phyloP scores from a whole-genome alignment of 2,329 filamentous ascomycete species.

The Trichophyton simii region DNA sequence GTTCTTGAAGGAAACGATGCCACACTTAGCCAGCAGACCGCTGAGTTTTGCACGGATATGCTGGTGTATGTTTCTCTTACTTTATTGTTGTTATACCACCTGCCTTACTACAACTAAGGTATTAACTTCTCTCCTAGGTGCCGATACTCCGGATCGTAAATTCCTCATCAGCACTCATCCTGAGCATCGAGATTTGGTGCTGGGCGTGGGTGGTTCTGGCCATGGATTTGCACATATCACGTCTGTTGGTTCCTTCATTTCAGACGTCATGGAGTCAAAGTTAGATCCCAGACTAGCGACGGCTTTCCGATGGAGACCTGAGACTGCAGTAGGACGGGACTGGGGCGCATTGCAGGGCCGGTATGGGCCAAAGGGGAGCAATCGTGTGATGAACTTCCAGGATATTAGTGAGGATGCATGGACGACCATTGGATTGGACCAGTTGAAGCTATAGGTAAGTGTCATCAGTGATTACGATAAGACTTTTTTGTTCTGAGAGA shows the following conservation, averaged over 20 bases:
- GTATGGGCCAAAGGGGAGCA: not conserved
- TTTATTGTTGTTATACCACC: not conserved
- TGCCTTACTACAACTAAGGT: not conserved
- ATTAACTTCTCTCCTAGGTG: conserved; percentile 37
- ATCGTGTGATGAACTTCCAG: not conserved
- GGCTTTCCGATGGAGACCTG: conserved; percentile 40
- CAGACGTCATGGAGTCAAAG: conserved; percentile 36
- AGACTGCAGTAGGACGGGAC: not conserved
- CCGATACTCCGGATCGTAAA: conserved; percentile 42
- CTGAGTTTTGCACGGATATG: not conserved
- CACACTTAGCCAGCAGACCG: conserved; percentile 29
- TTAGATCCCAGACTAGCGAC: conserved; percentile 33
- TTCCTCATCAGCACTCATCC: conserved; percentile 43
- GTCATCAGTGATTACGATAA: not conserved
- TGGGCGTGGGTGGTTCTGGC: conserved; percentile 41
- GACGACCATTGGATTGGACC: not conserved
- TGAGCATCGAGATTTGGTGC: conserved; percentile 29
- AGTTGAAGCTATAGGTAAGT: not conserved
- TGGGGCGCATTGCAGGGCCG: not conserved
- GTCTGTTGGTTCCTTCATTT: conserved; percentile 39
- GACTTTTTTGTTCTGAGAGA: not conserved
- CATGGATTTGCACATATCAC: conserved; percentile 44
- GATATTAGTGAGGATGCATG: not conserved
- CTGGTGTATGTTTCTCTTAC: not conserved
- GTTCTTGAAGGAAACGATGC: conserved; percentile 38